A percentile compares a stretch with the other conserved stretches of the same genome.
Evolutionary conservation across 75 land plant species (phyloP).

Genomic region (Sequoia sempervirens): DNA sequence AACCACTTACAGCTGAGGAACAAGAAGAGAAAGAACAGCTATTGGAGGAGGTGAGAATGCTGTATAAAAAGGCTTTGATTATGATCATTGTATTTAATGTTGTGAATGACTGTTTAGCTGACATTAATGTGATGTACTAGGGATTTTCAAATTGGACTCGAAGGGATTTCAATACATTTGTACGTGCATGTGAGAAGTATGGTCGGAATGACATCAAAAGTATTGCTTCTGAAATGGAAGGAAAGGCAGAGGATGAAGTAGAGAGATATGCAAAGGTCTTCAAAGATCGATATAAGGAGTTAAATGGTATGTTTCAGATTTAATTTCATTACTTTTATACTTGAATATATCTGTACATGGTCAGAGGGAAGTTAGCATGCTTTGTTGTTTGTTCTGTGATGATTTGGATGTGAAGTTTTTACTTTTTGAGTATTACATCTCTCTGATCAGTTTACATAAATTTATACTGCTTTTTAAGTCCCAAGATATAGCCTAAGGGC

Average conservation of each 20-base stretch:
- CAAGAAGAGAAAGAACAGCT: slow-evolving; percentile 91
- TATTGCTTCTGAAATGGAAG: slow-evolving; percentile 97
- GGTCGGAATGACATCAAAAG: slow-evolving; percentile 83
- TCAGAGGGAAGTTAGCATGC: background rate
- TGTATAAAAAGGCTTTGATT: background rate
- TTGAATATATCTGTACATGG: background rate
- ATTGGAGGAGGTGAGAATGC: slow-evolving; percentile 59
- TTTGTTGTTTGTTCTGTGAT: background rate
- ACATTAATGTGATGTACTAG: slow-evolving; percentile 18
- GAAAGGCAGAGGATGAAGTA: slow-evolving; percentile 93
- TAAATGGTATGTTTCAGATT: slow-evolving; percentile 53
- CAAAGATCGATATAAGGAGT: slow-evolving; percentile 84
- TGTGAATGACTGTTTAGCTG: background rate
- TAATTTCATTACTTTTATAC: background rate
- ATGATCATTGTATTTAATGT: background rate
- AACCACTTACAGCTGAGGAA: slow-evolving; percentile 86
- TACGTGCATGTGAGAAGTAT: slow-evolving; percentile 98
- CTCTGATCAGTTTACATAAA: background rate
- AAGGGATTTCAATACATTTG: slow-evolving; percentile 90
- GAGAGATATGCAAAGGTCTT: slow-evolving; percentile 90
- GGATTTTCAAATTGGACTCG: slow-evolving; percentile 95
- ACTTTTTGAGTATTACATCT: background rate
- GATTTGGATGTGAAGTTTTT: background rate
- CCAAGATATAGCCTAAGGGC: background rate
- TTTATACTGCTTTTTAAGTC: background rate